Conservation (phyloP, 768 basidiomycete species). For the Boletus vermiculosoides region DNA sequence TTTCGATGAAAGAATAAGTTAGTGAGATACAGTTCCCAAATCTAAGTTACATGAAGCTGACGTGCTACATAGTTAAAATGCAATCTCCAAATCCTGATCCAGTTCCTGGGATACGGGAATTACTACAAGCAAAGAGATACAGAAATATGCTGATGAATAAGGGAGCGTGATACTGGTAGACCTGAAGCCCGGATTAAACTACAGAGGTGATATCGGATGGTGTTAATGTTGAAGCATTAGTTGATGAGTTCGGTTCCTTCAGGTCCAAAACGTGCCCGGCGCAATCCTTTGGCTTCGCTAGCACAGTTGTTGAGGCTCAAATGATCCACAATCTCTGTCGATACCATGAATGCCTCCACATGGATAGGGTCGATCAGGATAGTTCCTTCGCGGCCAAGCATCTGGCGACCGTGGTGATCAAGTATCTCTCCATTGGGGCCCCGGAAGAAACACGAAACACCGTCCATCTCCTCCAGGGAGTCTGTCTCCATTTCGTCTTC, state of each 20-base stretch:
- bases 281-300: not conserved
- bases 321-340: not conserved
- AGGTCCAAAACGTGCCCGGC: conserved; percentile 17
- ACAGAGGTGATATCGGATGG: not conserved
- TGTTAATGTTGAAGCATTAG: not conserved
- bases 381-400: conserved; percentile 25
- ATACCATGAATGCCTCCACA: not conserved
- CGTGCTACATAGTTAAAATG: not conserved
- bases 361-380: conserved; percentile 12
- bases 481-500: conserved; percentile 23
- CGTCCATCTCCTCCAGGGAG: conserved; percentile 3
- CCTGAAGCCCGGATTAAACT: not conserved
- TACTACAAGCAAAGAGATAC: conserved; percentile 1
- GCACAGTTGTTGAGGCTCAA: not conserved
- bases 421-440: conserved; percentile 25
- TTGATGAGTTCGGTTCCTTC: conserved; percentile 26
- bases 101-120: conserved; percentile 22
- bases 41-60: not conserved
- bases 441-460: not conserved
- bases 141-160: not conserved
- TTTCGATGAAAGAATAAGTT: not conserved
- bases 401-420: conserved; percentile 16
- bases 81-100: conserved; percentile 9
- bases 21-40: not conserved
- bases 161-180: not conserved